Evolutionary conservation across 139 green algal genomes (phyloP).

Genomic region (Chlorella ohadii): DNA sequence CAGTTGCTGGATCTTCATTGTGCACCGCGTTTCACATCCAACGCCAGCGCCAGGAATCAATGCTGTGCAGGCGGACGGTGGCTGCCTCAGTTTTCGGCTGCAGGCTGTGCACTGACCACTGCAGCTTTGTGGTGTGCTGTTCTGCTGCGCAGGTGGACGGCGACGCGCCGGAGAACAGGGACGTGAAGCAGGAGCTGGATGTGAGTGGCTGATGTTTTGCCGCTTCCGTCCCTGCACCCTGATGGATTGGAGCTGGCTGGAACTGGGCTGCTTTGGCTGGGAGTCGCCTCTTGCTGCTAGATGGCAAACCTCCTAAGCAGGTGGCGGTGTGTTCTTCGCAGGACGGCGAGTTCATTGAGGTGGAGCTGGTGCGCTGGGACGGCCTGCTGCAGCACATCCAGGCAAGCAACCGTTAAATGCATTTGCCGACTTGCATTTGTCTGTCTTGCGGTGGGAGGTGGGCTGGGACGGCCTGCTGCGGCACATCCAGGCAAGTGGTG

Average conservation of each 20-base stretch:
- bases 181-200: conserved; percentile 57
- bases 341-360: conserved; percentile 68
- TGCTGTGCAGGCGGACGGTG: no score
- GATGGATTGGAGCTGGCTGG: no score
- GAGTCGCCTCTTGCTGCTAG: neutral
- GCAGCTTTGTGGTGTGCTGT: no score
- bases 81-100: no score
- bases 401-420: neutral
- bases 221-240: no score
- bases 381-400: conserved; percentile 47
- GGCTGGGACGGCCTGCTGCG: conserved; percentile 49
- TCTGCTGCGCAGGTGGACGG: conserved; percentile 61
- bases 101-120: no score
- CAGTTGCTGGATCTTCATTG: no score
- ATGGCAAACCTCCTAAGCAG: no score
- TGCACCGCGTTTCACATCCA: no score
- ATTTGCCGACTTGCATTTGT: no score
- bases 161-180: conserved; percentile 59
- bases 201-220: no score
- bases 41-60: no score
- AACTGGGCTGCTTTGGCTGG: neutral
- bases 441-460: conserved; percentile 46
- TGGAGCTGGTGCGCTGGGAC: conserved; percentile 52
- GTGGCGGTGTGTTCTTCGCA: conserved; percentile 11
- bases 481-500: conserved; percentile 25